Base-by-base conservation (phyloP, 805 yeast species). In the Candida chilensis region DNA sequence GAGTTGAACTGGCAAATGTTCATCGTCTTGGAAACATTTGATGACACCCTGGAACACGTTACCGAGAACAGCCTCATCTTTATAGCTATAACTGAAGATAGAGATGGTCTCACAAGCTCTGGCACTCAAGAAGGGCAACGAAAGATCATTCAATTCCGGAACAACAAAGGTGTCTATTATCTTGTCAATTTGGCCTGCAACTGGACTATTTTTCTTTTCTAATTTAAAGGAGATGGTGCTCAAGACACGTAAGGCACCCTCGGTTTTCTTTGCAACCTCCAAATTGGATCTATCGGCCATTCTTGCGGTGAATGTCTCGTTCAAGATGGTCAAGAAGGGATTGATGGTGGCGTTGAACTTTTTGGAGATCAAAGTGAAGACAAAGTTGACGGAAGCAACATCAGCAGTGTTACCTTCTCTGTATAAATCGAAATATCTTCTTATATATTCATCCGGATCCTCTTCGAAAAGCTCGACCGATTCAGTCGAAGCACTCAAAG, bases 361-460 rank as follows among this genome's bases (percentile, higher is more conserved):
- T 26, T 52, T 53, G 16, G 54, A 40, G 5, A 59, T 44, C 36
- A 67, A 45, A 22, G 62, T 42, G 44, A 48, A 64, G 20, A 66
- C 39, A 35, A 71, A 68, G 44, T 66, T 65, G 30, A 62, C 57
- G 5, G 74, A 60, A 1, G 74, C 75, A 20, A 63, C 59, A 37
- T 68, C 75, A 4, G 74, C 57, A 19, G 67, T 66, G 22, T 60
- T 64, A 19, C 54, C 52, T 33, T 67, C 74, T 33, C 67, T 53
- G 39, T 60, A 63, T 26, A 74, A 57, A 49, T 63, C 67, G 34
- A 61, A 62, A 33, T 47, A 63, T 32, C 67, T 44, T 44, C 68
- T 49, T 34, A 60, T 51, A 36, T 63, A 63, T 37, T 63, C 70
- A 27, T 63, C 68, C 4, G 66, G 60, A 27, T 63, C 68, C 36